Base-by-base conservation (phyloP, 768 basidiomycete genomes). In the Leccinum disarticulatum region DNA sequence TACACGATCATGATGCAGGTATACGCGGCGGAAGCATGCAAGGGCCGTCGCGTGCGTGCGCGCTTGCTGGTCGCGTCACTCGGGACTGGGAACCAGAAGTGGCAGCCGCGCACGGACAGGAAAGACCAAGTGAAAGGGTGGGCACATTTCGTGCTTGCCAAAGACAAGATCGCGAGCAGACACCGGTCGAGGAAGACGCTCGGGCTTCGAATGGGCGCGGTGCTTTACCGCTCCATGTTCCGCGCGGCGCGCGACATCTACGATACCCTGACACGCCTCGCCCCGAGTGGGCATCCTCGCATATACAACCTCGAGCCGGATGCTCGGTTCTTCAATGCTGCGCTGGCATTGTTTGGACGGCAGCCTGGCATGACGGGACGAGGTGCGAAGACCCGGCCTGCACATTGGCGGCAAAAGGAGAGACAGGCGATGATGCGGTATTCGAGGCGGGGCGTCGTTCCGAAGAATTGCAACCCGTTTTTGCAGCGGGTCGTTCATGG, bases 1-100 rank as follows among this genome's bases (percentile, higher is more conserved):
- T 93, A 90, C 68, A 92, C 88, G 2, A 74, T 82, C 52, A 90
- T 92, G 85, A 69, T 93, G 57, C 78, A 84, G 51, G 75, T 82
- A 33, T 91, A 88, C 61, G 80, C 75, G 1, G 64, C 68, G 4
- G 80, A 83, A 67, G 79, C 78, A n/a, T 70, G 67, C 48, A 70
- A 69, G 62, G 72, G 60, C 51, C 58, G 63, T 48, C 50, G 61
- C 63, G 49, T 62, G 48, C 59, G 61, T 14, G 25, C 60, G 31
- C 64, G 54, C 58, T 55, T 58, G 17, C 58, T 47, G n/a, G 15
- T 4, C 25, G 46, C 55, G 22, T 38, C 49, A 9, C 19, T 43
- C 52, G 55, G 60, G 27, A 56, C 49, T 15, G 56, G 62, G 58
- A 54, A 50, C 22, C 36, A 55, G 48, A 53, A 30, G 25, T 69